Base-by-base conservation (phyloP, 257 asterid genomes). In the Cruciata laevipes region DNA sequence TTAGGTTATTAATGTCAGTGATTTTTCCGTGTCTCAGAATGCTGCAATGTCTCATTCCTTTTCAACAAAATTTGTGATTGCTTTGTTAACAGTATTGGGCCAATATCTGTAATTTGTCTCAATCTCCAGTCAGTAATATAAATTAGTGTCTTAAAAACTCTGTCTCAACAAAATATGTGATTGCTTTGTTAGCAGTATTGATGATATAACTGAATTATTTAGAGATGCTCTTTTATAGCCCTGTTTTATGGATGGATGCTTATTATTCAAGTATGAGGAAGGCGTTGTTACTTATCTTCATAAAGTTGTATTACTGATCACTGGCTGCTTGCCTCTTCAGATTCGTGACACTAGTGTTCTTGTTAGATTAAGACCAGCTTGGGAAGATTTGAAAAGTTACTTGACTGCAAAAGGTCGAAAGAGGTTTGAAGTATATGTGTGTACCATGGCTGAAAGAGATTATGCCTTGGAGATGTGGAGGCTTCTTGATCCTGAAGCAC, bases 401-500 rank as follows among this genome's bases (percentile, higher is more conserved):
- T 80, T 93, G 85, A 90, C 87, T 38, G 95, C 96, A 16, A 94
- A 82, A 81, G 99, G 96, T 57, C 89, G 99, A 44, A 94, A 83
- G 82, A 84, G 99, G 80, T 94, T 94, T 82, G 97, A 94, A 76
- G 99, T 94, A 32, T 90, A 81, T 80, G 99, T 94, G 25, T 94
- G 99, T 73, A 94, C 99, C 65, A 86, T 90, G 99, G 99, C 99
- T 24, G 97, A 94, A 83, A 86, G 97, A 80, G 96, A 94, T 77
- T 94, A 90, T 76, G 99, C 99, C 65, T 82, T 94, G 83, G 99
- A 94, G 80, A 94, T 93, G 86, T 94, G 99, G 99, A 86, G 99
- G 83, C 75, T 94, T 74, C 96, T 94, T 64, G 99, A 94, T 77
- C 99, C 99, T 12, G 97, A 86, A 70, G 79, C 95, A 11, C 85